phyloP scores from a whole-genome alignment of 345 rosid genomes.

The Bruguiera parviflora region DNA sequence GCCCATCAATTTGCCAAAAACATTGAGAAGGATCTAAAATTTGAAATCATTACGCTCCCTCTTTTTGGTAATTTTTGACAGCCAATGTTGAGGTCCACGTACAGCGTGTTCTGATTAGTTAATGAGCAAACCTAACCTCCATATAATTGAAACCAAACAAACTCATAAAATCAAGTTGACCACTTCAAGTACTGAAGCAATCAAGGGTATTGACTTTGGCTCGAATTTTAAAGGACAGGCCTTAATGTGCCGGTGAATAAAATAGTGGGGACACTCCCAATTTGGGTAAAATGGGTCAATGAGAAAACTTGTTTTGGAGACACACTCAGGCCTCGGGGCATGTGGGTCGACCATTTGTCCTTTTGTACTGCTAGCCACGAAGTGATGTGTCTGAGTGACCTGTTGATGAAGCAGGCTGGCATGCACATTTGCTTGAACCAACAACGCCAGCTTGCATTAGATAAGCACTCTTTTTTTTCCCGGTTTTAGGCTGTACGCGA shows the following conservation, averaged over 20 bases:
- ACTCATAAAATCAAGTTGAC: background rate
- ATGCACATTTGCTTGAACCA: conserved; percentile 11
- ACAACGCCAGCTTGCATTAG: background rate
- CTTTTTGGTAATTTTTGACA: background rate
- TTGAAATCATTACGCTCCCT: background rate
- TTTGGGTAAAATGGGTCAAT: background rate
- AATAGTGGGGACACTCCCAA: background rate
- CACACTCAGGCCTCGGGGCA: background rate
- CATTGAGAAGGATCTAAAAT: background rate
- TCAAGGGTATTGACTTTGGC: background rate
- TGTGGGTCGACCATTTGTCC: background rate
- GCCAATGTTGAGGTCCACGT: background rate
- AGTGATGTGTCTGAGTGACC: conserved; percentile 9
- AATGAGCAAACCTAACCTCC: background rate
- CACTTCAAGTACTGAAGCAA: background rate
- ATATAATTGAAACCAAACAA: background rate
- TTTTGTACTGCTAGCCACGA: conserved; percentile 3
- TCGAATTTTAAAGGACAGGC: conserved; percentile 13
- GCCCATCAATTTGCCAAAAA: background rate
- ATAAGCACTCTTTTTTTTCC: background rate
- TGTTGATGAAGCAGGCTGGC: conserved; percentile 16
- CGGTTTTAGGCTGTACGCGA: background rate
- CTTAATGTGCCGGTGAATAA: conserved; percentile 18
- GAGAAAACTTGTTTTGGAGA: background rate
- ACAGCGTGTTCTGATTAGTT: background rate